A percentile compares a stretch with the other conserved stretches of the same genome.
These are phyloP conservation scores for Pisolithus orientalis DNA, from an alignment of 768 basidiomycete species.

Conservation along the genomic window DNA sequence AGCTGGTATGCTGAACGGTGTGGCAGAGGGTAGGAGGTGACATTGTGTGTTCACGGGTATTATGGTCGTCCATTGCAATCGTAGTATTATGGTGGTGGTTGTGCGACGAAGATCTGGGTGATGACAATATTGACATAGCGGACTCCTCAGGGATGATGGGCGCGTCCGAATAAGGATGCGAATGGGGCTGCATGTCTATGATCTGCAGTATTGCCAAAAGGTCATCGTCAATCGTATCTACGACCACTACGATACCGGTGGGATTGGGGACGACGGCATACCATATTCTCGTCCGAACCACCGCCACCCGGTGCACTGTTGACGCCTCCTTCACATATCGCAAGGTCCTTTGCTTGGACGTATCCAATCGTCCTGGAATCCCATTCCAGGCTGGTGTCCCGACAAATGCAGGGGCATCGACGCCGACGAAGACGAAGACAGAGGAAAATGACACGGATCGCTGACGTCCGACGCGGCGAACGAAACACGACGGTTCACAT, in stretches of 20 bases:
- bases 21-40: too few species aligned
- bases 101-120: background rate
- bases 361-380: slow-evolving; percentile 61
- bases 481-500: slow-evolving; percentile 28
- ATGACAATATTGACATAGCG: background rate
- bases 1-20: slow-evolving; percentile 21
- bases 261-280: slow-evolving; percentile 19
- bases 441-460: slow-evolving; percentile 23
- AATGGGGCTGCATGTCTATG: background rate
- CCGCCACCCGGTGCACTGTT: background rate
- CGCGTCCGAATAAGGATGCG: background rate
- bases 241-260: background rate
- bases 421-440: background rate
- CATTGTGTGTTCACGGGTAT: too few species aligned
- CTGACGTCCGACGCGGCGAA: slow-evolving; percentile 11
- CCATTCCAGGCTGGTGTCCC: background rate
- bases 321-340: slow-evolving; percentile 30
- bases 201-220: background rate
- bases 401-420: background rate
- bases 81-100: too few species aligned
- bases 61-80: too few species aligned
- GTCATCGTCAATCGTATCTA: background rate
- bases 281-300: slow-evolving; percentile 40
- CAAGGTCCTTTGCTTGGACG: slow-evolving; percentile 56
- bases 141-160: background rate